Conservation (phyloP, 768 basidiomycete species). For the Antrodiella citrinella region DNA sequence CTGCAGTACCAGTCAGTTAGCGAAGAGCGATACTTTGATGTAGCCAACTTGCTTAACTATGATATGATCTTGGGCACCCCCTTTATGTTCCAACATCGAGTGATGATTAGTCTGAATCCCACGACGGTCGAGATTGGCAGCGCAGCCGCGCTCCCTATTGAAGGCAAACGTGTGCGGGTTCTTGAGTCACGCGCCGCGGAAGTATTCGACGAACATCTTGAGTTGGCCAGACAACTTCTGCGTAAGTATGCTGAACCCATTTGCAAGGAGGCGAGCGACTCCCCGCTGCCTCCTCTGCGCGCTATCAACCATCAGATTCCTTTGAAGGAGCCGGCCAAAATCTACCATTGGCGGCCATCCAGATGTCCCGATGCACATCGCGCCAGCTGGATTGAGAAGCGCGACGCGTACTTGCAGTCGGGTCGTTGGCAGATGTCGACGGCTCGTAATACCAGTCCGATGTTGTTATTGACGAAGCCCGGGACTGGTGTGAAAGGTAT, state of each 20-base stretch:
- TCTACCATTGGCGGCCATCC: constrained; percentile 1
- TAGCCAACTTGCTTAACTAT: constrained; percentile 21
- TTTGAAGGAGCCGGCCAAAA: constrained; percentile 1
- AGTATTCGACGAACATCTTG: constrained; percentile 7
- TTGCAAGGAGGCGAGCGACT: constrained; percentile 2
- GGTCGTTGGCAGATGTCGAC: constrained; percentile 24
- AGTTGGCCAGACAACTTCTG: constrained; percentile 9
- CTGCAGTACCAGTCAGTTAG: constrained; percentile 29
- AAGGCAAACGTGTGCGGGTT: constrained; percentile 7
- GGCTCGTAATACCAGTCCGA: constrained; percentile 23
- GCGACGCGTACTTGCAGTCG: constrained; percentile 20
- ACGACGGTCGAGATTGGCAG: constrained; percentile 13
- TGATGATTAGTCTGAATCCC: constrained; percentile 16
- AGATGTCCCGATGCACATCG: constrained; percentile 27
- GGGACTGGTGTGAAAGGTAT: constrained; percentile 15
- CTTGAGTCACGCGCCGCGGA: constrained; percentile 14
- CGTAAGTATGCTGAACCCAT: constrained; percentile 9
- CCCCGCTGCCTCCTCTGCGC: constrained; percentile 6
- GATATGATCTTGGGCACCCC: constrained; percentile 26
- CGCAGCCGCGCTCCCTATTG: constrained; percentile 4
- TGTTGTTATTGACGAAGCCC: constrained; percentile 26
- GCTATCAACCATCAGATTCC: constrained; percentile 8
- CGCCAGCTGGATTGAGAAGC: constrained; percentile 21
- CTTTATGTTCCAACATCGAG: constrained; percentile 22
- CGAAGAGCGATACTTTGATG: constrained; percentile 18